A percentile compares a stretch with the other conserved stretches of the same genome.
Evolutionary conservation across 106 monocot species (phyloP).

Genomic region (Phalaenopsis equestris): DNA sequence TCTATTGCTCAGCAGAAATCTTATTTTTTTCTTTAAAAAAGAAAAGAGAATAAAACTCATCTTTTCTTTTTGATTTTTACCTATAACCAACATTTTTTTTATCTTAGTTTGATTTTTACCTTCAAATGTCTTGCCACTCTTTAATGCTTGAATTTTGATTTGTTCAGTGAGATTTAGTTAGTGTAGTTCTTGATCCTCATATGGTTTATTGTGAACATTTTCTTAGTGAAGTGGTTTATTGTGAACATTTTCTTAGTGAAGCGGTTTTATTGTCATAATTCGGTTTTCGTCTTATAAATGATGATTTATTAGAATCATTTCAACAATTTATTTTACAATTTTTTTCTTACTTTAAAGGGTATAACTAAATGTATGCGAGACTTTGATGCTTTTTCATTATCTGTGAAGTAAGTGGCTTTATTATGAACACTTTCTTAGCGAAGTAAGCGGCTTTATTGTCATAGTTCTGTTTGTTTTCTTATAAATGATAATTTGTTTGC

Average conservation of each 20-base stretch:
- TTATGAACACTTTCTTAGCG: too few species aligned
- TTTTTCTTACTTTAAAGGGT: background rate
- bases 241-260: background rate
- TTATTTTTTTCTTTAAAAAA: background rate
- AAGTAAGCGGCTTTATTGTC: too few species aligned
- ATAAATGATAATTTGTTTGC: background rate
- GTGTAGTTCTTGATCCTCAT: background rate
- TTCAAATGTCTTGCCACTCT: background rate
- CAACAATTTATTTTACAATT: background rate
- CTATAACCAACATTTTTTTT: background rate
- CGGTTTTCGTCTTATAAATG: background rate
- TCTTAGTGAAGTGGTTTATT: background rate
- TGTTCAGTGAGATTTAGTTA: background rate
- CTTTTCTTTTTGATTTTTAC: background rate
- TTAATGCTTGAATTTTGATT: conserved; percentile 2
- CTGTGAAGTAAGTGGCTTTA: too few species aligned
- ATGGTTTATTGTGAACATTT: background rate
- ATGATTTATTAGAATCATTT: background rate
- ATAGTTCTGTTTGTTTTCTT: background rate
- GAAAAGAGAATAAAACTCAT: background rate
- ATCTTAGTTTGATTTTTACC: background rate
- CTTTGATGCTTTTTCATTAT: background rate
- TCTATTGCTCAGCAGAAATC: background rate
- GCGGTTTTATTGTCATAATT: background rate
- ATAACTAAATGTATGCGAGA: background rate